Evolutionary conservation across 164 flowering plant genomes (phyloP).

Genomic region (Annona squamosa): DNA sequence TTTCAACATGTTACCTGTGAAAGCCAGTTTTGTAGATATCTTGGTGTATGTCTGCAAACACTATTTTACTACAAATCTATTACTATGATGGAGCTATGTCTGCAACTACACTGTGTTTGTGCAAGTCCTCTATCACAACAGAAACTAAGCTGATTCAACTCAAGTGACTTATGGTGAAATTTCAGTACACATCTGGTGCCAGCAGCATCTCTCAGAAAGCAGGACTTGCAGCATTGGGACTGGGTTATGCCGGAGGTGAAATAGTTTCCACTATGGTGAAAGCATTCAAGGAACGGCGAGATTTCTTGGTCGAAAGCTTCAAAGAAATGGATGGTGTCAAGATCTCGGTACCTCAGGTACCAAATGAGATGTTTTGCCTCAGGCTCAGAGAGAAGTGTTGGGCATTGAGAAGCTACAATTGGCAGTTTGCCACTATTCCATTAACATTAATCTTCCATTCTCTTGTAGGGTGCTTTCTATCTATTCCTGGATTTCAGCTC

Average conservation of each 20-base stretch:
- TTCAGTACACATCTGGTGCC: conserved; percentile 91
- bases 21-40: neutral
- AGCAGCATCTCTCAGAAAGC: conserved; percentile 96
- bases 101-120: neutral
- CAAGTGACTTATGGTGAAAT: conserved; percentile 7
- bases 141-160: conserved; percentile 4
- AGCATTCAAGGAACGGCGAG: conserved; percentile 82
- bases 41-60: too few relatives aligned
- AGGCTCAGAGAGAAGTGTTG: too few relatives aligned
- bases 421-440: too few relatives aligned
- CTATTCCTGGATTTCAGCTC: conserved; percentile 79
- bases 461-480: conserved; percentile 92
- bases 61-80: too few relatives aligned
- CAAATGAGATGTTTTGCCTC: neutral
- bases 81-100: too few relatives aligned
- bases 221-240: conserved; percentile 81
- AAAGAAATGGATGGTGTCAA: conserved; percentile 69
- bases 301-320: conserved; percentile 67
- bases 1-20: neutral
- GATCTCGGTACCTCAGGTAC: conserved; percentile 85
- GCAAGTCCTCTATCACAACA: neutral
- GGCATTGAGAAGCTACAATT: too few relatives aligned
- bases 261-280: conserved; percentile 72
- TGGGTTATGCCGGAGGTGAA: conserved; percentile 95
- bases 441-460: neutral